A percentile compares a stretch with the other conserved stretches of the same genome.
Evolutionary conservation across 2,329 filamentous ascomycete genomes (phyloP).

Genomic region (Aspergillus transmontanensis): DNA sequence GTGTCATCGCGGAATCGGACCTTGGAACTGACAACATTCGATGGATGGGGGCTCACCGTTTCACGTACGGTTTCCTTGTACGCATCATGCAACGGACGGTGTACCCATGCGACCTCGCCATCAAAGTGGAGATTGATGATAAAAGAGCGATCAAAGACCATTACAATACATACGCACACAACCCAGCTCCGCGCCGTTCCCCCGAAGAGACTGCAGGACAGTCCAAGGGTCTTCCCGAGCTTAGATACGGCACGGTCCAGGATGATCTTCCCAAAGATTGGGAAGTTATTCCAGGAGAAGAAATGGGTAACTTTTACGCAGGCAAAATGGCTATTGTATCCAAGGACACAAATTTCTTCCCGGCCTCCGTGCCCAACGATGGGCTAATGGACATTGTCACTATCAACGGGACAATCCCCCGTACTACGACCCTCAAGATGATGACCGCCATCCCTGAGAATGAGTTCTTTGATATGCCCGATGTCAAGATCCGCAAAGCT

Average conservation of each 20-base stretch:
- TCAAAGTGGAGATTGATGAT: conserved; percentile 78
- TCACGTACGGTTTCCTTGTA: conserved; percentile 80
- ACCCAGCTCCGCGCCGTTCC: conserved; percentile 24
- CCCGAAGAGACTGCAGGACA: conserved; percentile 42
- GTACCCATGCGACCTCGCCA: conserved; percentile 86
- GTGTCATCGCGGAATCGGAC: conserved; percentile 87
- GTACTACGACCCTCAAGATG: conserved; percentile 67
- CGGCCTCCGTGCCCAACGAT: conserved; percentile 75
- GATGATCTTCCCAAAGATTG: conserved; percentile 78
- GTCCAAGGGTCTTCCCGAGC: conserved; percentile 64
- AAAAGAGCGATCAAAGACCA: conserved; percentile 74
- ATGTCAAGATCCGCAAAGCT: conserved; percentile 81
- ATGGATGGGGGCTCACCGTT: conserved; percentile 88
- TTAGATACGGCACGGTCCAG: conserved; percentile 78
- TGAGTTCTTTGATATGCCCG: conserved; percentile 75
- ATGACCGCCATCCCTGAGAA: conserved; percentile 72
- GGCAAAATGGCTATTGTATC: conserved; percentile 97
- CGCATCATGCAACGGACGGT: conserved; percentile 73
- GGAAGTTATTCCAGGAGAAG: conserved; percentile 72
- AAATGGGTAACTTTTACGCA: conserved; percentile 87
- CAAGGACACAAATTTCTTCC: conserved; percentile 81
- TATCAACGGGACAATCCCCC: conserved; percentile 73
- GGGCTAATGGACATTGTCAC: conserved; percentile 83
- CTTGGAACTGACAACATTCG: conserved; percentile 86
- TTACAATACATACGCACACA: conserved; percentile 59